phyloP scores from a whole-genome alignment of 768 basidiomycete species.

The Phylloporus rhodoxanthus region DNA sequence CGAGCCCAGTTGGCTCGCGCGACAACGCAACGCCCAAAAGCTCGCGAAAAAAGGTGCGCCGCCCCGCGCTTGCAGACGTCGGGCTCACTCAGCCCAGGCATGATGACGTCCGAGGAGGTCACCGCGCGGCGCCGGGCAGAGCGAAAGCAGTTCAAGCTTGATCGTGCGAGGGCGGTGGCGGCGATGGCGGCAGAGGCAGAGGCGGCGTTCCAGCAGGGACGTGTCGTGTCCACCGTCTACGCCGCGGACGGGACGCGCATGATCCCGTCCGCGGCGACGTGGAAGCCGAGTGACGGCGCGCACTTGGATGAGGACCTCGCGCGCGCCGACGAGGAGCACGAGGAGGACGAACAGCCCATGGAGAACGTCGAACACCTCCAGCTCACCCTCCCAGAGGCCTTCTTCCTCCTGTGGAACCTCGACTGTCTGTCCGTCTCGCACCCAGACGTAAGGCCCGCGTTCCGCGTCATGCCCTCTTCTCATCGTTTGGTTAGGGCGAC shows the following conservation, averaged over 20 bases:
- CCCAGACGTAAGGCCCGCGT: conserved; percentile 46
- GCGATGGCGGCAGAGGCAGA: conserved; percentile 77
- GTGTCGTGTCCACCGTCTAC: conserved; percentile 53
- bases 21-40: conserved; percentile 60
- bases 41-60: conserved; percentile 52
- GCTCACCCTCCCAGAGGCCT: conserved; percentile 82
- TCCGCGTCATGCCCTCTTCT: neutral
- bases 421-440: conserved; percentile 74
- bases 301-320: conserved; percentile 12
- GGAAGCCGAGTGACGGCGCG: conserved; percentile 47
- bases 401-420: conserved; percentile 80
- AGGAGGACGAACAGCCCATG: conserved; percentile 44
- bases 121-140: conserved; percentile 83
- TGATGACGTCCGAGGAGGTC: conserved; percentile 82
- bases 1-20: conserved; percentile 87
- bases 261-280: conserved; percentile 78
- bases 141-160: conserved; percentile 87
- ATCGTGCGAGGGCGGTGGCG: conserved; percentile 85
- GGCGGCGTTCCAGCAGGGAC: conserved; percentile 65
- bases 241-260: conserved; percentile 40
- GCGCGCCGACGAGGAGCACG: conserved; percentile 24
- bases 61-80: neutral
- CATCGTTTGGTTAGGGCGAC: conserved; percentile 37
- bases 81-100: neutral
- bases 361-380: conserved; percentile 88